phyloP scores from a whole-genome alignment of 306 rosid genomes.

The Dalbergia oliveri region DNA sequence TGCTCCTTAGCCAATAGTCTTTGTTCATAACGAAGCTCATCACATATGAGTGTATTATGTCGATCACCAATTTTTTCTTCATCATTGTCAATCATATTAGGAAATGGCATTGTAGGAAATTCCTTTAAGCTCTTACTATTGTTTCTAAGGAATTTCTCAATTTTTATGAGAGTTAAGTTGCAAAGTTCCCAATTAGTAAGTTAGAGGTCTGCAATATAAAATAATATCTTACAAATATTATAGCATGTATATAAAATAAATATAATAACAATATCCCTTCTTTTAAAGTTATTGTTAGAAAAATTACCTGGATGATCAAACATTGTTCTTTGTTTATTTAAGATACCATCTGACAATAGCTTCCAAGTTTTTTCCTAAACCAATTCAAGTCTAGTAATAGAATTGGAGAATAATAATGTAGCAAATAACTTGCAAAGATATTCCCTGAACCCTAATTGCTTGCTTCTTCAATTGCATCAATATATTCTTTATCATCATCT shows the following conservation, averaged over 20 bases:
- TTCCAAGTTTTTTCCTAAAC: neutral
- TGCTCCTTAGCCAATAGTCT: too few species aligned
- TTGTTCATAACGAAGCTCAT: neutral
- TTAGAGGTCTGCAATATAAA: too few species aligned
- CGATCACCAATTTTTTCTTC: accelerated
- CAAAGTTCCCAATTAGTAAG: too few species aligned
- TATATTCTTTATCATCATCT: neutral
- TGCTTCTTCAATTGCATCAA: neutral
- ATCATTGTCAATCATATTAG: neutral
- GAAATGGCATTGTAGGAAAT: neutral
- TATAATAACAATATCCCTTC: too few species aligned
- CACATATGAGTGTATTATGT: neutral
- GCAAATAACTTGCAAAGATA: neutral
- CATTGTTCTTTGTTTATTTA: neutral
- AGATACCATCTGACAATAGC: neutral
- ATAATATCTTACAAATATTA: too few species aligned
- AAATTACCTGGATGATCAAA: neutral
- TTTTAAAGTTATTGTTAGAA: too few species aligned
- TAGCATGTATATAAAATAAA: too few species aligned
- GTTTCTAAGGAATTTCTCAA: too few species aligned
- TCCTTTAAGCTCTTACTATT: neutral
- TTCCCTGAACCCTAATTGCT: neutral
- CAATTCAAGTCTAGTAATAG: neutral
- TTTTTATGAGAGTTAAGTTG: too few species aligned
- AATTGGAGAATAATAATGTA: neutral